Conservation (phyloP, 805 yeast genomes). For the Candida corydali region DNA sequence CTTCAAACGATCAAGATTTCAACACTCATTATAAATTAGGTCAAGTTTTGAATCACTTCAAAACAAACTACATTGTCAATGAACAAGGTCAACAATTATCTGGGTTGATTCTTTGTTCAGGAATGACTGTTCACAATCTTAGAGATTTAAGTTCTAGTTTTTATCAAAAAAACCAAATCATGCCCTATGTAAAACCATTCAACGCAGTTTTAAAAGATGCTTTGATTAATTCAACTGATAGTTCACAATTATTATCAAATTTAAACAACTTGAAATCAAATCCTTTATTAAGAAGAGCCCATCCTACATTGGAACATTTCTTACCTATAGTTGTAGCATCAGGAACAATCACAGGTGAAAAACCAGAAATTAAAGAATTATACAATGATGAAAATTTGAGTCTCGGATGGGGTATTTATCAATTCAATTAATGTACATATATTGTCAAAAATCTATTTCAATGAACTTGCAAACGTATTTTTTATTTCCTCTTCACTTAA, state of each 20-base stretch:
- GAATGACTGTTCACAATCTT: slow-evolving; percentile 78
- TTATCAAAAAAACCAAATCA: slow-evolving; percentile 13
- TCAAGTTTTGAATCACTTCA: slow-evolving; percentile 44
- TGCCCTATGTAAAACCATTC: slow-evolving; percentile 53
- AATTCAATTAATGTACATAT: slow-evolving; percentile 28
- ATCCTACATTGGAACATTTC: slow-evolving; percentile 77
- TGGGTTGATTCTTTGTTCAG: slow-evolving; percentile 59
- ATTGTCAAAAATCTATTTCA: slow-evolving; percentile 22
- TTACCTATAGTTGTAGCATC: slow-evolving; percentile 61
- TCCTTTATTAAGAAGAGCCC: slow-evolving; percentile 46
- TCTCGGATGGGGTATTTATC: slow-evolving; percentile 70
- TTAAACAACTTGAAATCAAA: slow-evolving; percentile 34
- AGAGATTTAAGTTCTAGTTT: slow-evolving; percentile 41
- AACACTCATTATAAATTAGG: slow-evolving; percentile 53
- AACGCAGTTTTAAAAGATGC: slow-evolving; percentile 42
- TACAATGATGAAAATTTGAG: slow-evolving; percentile 43
- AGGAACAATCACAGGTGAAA: slow-evolving; percentile 40
- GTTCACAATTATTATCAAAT: slow-evolving; percentile 22
- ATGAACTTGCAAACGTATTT: slow-evolving; percentile 34
- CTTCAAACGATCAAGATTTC: slow-evolving; percentile 36
- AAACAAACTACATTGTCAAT: slow-evolving; percentile 39
- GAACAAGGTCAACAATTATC: slow-evolving; percentile 19
- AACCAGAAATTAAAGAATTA: slow-evolving; percentile 42
- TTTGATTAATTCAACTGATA: slow-evolving; percentile 24
- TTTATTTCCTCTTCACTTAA: slow-evolving; percentile 44